Evolutionary conservation across 345 rosid genomes (phyloP), one percentile per base, ranked within the genome.

Genomic region (Viola odorata): DNA sequence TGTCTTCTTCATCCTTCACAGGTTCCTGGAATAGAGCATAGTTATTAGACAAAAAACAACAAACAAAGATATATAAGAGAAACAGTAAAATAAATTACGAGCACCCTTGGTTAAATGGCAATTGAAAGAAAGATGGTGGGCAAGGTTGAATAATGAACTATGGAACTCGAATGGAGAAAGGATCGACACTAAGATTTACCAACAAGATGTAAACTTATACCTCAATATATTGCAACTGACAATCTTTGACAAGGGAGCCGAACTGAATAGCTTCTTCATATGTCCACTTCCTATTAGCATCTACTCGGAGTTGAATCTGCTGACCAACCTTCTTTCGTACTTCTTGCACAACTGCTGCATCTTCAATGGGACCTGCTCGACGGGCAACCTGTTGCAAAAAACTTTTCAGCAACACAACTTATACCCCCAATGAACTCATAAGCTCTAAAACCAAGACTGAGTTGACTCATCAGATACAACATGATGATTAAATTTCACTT

Each of bases 241-340:
- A 87, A 71, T 69, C 76, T 82, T 83, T 89, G 60, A 92, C 88
- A 67, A 73, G 68, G 55, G 70, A 75, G 42, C 87, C 81, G 75
- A 92, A 92, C 53, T 74, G 59, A 57, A 79, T 68, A 64, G 98
- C 98, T 68, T 89, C 83, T 69, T 89, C 82, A 67, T 81, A 92
- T 49, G 78, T 78, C 98, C 98, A 92, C 45, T 82, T 85, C 69
- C 88, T 77, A 53, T 92, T 92, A 63, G 98, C 98, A 80, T 92
- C 98, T 59, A 67, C 96, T 64, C 96, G 98, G 73, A 92, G 85
- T 77, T 83, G 80, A 77, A 82, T 75, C 40, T 79, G 68, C 47
- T 42, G 40, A 11, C 98, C 98, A 17, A 92, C 81, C 47, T 63
- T 78, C 77, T 77, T 81, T 75, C 96, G 82, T 65, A 92, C 83